Conservation (phyloP, 352 stramenopile species). For the Globisporangium recalcitrans region DNA sequence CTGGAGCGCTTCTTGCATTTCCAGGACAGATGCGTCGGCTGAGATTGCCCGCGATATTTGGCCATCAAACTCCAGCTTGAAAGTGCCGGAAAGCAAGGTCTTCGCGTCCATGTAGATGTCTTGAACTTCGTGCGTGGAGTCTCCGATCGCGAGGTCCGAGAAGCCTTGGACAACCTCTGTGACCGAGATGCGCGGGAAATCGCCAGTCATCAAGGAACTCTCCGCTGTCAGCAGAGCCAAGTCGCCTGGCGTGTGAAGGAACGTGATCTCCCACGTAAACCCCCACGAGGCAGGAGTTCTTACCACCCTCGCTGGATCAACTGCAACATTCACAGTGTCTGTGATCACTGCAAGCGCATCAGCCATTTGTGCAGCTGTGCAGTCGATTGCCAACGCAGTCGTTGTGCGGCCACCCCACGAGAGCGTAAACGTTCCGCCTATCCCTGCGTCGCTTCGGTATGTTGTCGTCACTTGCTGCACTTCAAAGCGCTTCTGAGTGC, state of each 20-base stretch:
- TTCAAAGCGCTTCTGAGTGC: conserved; percentile 86
- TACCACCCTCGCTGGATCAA: conserved; percentile 77
- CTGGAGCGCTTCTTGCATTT: conserved; percentile 82
- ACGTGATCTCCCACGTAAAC: conserved; percentile 91
- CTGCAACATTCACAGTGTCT: conserved; percentile 60
- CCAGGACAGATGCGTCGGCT: conserved; percentile 65
- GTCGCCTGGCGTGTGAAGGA: conserved; percentile 84
- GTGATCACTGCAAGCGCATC: conserved; percentile 78
- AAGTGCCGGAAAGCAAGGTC: conserved; percentile 62
- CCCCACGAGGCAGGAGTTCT: conserved; percentile 64
- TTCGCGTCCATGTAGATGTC: conserved; percentile 75
- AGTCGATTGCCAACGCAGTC: conserved; percentile 61
- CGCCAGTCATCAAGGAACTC: conserved; percentile 75
- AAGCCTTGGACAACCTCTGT: conserved; percentile 71
- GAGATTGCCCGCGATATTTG: conserved; percentile 69
- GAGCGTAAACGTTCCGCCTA: conserved; percentile 89
- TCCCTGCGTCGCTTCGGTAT: conserved; percentile 55
- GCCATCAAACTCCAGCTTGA: conserved; percentile 89
- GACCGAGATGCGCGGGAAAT: conserved; percentile 83
- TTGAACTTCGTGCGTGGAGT: conserved; percentile 94
- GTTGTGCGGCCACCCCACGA: conserved; percentile 86
- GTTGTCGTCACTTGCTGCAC: conserved; percentile 85
- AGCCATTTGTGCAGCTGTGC: conserved; percentile 55
- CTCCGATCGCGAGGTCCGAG: conserved; percentile 85
- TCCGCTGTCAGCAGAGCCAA: conserved; percentile 85